Base-by-base conservation (phyloP, 495 filamentous ascomycete species). In the Acidiella bohemica region DNA sequence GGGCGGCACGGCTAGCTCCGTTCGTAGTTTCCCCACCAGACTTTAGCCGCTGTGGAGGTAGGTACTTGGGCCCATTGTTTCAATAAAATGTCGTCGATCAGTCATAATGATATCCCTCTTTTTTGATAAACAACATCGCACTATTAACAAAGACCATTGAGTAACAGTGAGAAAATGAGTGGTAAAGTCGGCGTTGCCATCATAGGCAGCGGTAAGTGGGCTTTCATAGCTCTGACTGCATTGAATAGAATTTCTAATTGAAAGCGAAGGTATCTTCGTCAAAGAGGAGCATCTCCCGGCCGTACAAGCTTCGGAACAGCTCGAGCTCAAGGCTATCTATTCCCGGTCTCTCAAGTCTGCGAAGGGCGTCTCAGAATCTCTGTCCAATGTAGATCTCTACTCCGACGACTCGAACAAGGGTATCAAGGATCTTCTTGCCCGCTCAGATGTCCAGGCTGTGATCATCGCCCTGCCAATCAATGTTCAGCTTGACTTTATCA, bases 381-480 rank as follows among this genome's bases (percentile, higher is more conserved):
- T 55, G 0, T 8, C 32, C 5, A 13, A 32, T 30, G 46, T 62
- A 1, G 57, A 57, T 3, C 54, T 75, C 16, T 75, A 73, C 53
- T 67, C 77, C 5, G 72, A 79, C 12, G 81, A 86, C 47, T 63
- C 71, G 0, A 71, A 66, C 5, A 65, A 67, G 38, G 53, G 53
- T 12, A 80, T 76, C 40, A 61, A 67, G 17, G 76, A 74, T 39
- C 59, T 90, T 9, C 69, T 86, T 14, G 56, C 65, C 23, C 68
- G 81, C 8, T 41, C 58, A 18, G 82, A 90, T 55, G 72, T 87
- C 32, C 48, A 63, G 0, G 78, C 75, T 29, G 71, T 90, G 7
- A 71, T 85, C 40, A 70, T 90, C 41, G 79, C 71, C 8, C 70
- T 81, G 3, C 76, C 76, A 4, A 80, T 81, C 53, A 44, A 59